Percentiles rank a stretch among this genome's conserved stretches.
Evolutionary conservation across 495 filamentous ascomycete genomes (phyloP).

Genomic region (Eremomyces bilateralis): DNA sequence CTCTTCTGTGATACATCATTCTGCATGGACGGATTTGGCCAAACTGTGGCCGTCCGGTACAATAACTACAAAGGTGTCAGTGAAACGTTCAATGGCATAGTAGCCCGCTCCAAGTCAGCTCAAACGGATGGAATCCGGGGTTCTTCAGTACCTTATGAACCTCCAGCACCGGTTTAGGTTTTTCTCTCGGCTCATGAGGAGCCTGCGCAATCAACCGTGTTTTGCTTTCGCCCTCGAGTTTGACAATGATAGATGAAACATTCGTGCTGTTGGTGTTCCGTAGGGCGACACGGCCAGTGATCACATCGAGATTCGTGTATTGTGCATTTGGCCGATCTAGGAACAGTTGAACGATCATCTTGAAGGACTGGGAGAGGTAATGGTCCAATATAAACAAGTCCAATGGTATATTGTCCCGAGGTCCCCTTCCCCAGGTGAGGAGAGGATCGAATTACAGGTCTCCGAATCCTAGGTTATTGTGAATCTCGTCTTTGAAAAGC

Average conservation of each 20-base stretch:
- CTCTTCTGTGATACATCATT: too few species aligned
- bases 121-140: background rate
- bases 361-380: too few species aligned
- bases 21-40: slow-evolving; percentile 38
- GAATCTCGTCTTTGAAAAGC: too few species aligned
- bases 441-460: too few species aligned
- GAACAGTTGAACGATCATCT: slow-evolving; percentile 64
- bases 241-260: slow-evolving; percentile 64
- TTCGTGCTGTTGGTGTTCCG: slow-evolving; percentile 37
- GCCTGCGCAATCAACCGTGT: slow-evolving; percentile 31
- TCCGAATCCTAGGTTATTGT: too few species aligned
- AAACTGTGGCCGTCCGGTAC: slow-evolving; percentile 42
- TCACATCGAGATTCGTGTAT: slow-evolving; percentile 77
- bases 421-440: too few species aligned
- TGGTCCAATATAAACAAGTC: too few species aligned
- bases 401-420: too few species aligned
- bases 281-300: slow-evolving; percentile 49
- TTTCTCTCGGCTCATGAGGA: slow-evolving; percentile 25
- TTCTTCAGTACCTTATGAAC: slow-evolving; percentile 70
- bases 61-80: slow-evolving; percentile 32
- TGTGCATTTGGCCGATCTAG: slow-evolving; percentile 52
- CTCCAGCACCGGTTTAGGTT: slow-evolving; percentile 39
- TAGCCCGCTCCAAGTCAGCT: slow-evolving; percentile 5
- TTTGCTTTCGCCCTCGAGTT: slow-evolving; percentile 75
- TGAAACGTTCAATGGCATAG: background rate